Conservation (phyloP, 345 rosid species). For the Murraya koenigii region DNA sequence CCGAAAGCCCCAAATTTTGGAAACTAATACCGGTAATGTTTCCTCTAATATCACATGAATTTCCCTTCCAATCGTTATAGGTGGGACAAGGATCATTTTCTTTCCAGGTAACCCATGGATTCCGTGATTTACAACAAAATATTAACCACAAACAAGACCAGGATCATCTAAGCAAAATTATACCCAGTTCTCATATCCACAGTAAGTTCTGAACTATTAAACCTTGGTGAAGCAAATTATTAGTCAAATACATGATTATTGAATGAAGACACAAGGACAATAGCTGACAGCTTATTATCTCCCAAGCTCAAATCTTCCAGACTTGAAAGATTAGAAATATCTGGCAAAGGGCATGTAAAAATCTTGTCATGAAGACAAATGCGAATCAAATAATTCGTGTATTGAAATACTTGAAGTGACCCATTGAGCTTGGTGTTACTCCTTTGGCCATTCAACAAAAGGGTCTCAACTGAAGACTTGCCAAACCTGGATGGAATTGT, state of each 20-base stretch:
- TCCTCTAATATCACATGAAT: conserved; percentile 33
- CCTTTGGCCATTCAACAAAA: background rate
- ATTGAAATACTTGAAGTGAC: conserved; percentile 37
- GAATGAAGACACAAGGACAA: conserved; percentile 42
- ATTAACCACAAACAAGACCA: conserved; percentile 40
- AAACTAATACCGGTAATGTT: conserved; percentile 39
- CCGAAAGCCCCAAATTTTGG: conserved; percentile 41
- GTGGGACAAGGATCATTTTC: conserved; percentile 51
- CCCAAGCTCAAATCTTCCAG: conserved; percentile 36
- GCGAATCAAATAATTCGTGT: conserved; percentile 42
- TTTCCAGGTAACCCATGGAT: conserved; percentile 40
- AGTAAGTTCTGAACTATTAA: conserved; percentile 7
- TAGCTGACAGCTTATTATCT: conserved; percentile 57
- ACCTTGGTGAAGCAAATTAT: conserved; percentile 58
- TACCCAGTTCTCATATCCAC: conserved; percentile 26
- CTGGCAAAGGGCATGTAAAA: conserved; percentile 56
- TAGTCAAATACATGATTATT: conserved; percentile 37
- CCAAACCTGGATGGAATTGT: conserved; percentile 31
- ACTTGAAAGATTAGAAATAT: conserved; percentile 21
- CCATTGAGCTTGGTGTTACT: conserved; percentile 36
- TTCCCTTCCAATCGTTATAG: conserved; percentile 41
- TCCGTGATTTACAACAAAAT: conserved; percentile 30
- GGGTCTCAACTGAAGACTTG: conserved; percentile 19
- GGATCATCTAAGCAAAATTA: conserved; percentile 19
- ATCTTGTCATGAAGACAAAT: conserved; percentile 44